Conservation (phyloP, 441 rosid species). For the Viola pubescens region DNA sequence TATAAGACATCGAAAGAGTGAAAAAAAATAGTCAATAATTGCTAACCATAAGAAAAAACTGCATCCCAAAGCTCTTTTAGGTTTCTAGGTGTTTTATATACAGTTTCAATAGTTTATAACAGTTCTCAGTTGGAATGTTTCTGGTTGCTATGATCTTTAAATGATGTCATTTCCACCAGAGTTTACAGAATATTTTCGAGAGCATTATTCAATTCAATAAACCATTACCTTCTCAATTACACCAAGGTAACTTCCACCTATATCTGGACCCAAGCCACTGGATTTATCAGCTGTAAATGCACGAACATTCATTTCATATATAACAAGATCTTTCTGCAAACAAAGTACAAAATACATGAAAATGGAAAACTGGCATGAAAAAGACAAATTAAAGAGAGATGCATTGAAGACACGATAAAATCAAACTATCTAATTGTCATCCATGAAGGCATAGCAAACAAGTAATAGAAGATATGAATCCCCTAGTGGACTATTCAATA, state of each 20-base stretch:
- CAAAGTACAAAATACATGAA: slow-evolving; percentile 13
- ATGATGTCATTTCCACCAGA: not conserved
- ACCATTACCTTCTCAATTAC: slow-evolving; percentile 68
- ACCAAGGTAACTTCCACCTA: slow-evolving; percentile 78
- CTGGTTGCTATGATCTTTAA: not conserved
- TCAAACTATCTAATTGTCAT: not conserved
- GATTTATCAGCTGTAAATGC: slow-evolving; percentile 89
- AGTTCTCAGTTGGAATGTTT: not conserved
- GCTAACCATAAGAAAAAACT: not conserved
- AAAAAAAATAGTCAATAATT: no score
- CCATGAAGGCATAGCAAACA: slow-evolving; percentile 3
- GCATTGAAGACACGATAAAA: slow-evolving; percentile 8
- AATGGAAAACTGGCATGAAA: not conserved
- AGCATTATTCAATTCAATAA: slow-evolving; percentile 8
- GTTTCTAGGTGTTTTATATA: not conserved
- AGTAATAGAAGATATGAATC: slow-evolving; percentile 5
- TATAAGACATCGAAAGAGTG: no score
- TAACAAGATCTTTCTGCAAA: slow-evolving; percentile 84
- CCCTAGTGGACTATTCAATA: not conserved
- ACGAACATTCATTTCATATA: slow-evolving; percentile 94
- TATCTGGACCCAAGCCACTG: slow-evolving; percentile 59
- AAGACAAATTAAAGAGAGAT: not conserved
- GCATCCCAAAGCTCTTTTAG: not conserved
- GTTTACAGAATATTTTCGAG: no score
- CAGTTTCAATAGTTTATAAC: not conserved